These are phyloP conservation scores for Nigrospora osmanthi DNA, from an alignment of 2,329 filamentous ascomycete genomes.

Conservation along the genomic window DNA sequence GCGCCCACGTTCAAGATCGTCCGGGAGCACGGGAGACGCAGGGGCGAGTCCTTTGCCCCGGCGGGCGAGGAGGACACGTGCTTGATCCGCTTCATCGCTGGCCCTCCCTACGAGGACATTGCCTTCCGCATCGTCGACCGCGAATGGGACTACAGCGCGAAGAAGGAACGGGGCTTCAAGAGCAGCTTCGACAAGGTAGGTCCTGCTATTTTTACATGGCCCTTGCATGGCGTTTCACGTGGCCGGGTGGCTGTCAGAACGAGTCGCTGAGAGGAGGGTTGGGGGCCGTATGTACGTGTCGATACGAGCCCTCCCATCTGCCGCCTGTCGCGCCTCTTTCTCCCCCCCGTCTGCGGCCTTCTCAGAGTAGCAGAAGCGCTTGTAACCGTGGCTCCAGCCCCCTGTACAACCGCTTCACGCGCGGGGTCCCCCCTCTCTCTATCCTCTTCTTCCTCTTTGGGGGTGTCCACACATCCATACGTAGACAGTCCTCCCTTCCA, in stretches of 20 bases:
- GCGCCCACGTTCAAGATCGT: conserved; percentile 95
- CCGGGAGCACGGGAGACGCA: conserved; percentile 79
- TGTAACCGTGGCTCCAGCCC: conserved; percentile 1
- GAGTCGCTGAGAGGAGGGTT: not conserved
- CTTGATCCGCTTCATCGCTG: conserved; percentile 89
- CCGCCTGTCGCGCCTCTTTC: not conserved
- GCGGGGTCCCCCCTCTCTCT: conserved; percentile 5
- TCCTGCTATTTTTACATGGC: conserved; percentile 10
- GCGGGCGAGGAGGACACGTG: conserved; percentile 97
- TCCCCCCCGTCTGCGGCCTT: not conserved
- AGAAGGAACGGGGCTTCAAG: conserved; percentile 87
- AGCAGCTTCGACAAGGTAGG: conserved; percentile 96
- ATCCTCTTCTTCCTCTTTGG: conserved; percentile 6
- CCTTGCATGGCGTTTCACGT: conserved; percentile 10
- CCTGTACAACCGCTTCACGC: conserved; percentile 6
- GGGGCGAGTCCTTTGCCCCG: conserved; percentile 85
- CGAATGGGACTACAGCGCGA: conserved; percentile 98
- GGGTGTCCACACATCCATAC: not conserved
- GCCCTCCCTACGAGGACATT: conserved; percentile 92
- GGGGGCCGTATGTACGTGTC: not conserved
- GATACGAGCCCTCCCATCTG: not conserved
- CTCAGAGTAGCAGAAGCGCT: not conserved
- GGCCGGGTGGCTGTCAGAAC: conserved; percentile 1
- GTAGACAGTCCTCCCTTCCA: not conserved
- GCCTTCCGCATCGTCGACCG: conserved; percentile 97